Percentiles rank a stretch among this genome's conserved stretches.
Evolutionary conservation across 352 stramenopile species (phyloP).

Genomic region (Phytophthora pinifolia): DNA sequence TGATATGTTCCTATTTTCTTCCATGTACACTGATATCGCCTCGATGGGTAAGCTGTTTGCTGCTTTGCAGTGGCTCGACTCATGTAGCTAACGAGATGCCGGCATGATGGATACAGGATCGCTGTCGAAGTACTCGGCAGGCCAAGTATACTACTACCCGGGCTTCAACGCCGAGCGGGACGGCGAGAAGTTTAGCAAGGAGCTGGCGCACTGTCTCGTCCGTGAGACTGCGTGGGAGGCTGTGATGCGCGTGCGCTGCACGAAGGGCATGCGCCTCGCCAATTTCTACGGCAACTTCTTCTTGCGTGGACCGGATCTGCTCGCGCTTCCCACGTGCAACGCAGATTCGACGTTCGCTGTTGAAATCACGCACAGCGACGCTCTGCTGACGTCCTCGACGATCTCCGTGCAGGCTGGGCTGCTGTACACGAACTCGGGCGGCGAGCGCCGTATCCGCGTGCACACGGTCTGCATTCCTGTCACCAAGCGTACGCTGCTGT

Average conservation of each 20-base stretch:
- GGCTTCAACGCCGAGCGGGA: slow-evolving; percentile 92
- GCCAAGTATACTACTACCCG: slow-evolving; percentile 97
- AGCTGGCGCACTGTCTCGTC: slow-evolving; percentile 92
- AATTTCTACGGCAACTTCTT: slow-evolving; percentile 99
- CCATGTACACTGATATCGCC: slow-evolving; percentile 96
- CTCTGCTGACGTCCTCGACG: slow-evolving; percentile 91
- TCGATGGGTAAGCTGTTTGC: slow-evolving; percentile 71
- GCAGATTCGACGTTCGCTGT: slow-evolving; percentile 96
- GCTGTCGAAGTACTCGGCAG: slow-evolving; percentile 95
- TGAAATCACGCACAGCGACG: slow-evolving; percentile 97
- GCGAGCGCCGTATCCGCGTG: slow-evolving; percentile 97
- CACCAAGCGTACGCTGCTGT: slow-evolving; percentile 66
- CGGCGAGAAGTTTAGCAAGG: slow-evolving; percentile 92
- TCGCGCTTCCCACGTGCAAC: slow-evolving; percentile 96
- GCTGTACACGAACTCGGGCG: slow-evolving; percentile 97
- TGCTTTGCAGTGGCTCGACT: background rate
- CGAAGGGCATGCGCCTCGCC: slow-evolving; percentile 96
- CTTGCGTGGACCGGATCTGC: slow-evolving; percentile 95
- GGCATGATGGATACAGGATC: slow-evolving; percentile 43
- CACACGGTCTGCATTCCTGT: slow-evolving; percentile 97
- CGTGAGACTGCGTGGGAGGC: slow-evolving; percentile 95
- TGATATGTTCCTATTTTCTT: slow-evolving; percentile 98
- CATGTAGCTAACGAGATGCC: slow-evolving; percentile 7
- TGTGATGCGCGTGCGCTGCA: slow-evolving; percentile 97
- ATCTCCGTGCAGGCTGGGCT: slow-evolving; percentile 97